A percentile compares a stretch with the other conserved stretches of the same genome.
These are phyloP conservation scores for Colletotrichum ledebouriae DNA, from an alignment of 2,329 filamentous ascomycete genomes.

Conservation along the genomic window DNA sequence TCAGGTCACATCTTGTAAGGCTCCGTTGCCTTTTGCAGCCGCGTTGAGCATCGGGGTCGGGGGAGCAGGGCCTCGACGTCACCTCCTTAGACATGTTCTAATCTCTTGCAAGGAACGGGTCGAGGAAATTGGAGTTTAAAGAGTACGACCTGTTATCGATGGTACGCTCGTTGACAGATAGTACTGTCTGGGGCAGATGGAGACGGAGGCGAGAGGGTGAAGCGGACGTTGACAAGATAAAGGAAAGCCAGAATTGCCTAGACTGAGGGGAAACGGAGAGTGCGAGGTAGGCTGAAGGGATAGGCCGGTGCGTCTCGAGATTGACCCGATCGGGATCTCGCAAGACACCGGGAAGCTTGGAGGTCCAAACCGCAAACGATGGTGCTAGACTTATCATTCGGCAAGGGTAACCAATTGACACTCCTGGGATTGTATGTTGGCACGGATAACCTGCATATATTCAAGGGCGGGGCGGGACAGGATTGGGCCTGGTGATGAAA, in stretches of 20 bases:
- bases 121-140: neutral
- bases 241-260: neutral
- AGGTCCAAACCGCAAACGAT: constrained; percentile 25
- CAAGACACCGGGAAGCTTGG: constrained; percentile 22
- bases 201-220: constrained; percentile 1
- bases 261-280: constrained; percentile 10
- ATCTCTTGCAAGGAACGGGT: neutral
- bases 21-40: constrained; percentile 58
- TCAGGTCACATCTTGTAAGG: constrained; percentile 50
- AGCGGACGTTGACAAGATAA: constrained; percentile 32
- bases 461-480: neutral
- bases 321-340: constrained; percentile 35
- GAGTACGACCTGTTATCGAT: constrained; percentile 11
- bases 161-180: neutral
- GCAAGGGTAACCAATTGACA: constrained; percentile 5
- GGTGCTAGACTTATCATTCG: constrained; percentile 25
- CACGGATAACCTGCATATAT: constrained; percentile 6
- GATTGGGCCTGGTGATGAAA: constrained; percentile 30
- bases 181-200: neutral
- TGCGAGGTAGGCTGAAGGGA: constrained; percentile 19
- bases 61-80: constrained; percentile 34
- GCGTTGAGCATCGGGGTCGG: constrained; percentile 44
- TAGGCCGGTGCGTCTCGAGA: constrained; percentile 26
- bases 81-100: constrained; percentile 28
- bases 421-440: constrained; percentile 7